These are phyloP conservation scores for Hanseniaspora jakobsenii DNA, from an alignment of 805 yeast genomes.

Conservation along the genomic window DNA sequence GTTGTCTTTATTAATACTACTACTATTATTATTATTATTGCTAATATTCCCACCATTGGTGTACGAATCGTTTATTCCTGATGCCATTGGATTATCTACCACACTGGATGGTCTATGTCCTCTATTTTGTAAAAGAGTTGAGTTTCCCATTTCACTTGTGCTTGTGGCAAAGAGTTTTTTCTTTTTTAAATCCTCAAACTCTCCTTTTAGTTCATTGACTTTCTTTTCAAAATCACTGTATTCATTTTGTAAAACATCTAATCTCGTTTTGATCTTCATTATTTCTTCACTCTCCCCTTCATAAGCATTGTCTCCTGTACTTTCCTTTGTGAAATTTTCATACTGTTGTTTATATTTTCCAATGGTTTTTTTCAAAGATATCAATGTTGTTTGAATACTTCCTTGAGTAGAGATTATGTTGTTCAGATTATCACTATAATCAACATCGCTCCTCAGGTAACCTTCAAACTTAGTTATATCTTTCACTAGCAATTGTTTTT, in stretches of 20 bases:
- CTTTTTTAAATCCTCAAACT: slow-evolving; percentile 4
- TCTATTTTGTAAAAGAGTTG: slow-evolving; percentile 3
- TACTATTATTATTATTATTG: slow-evolving; percentile 18
- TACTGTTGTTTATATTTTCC: slow-evolving; percentile 52
- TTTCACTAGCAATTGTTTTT: slow-evolving; percentile 56
- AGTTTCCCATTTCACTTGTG: slow-evolving; percentile 1
- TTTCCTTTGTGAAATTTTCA: slow-evolving; percentile 41
- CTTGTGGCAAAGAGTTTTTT: slow-evolving; percentile 12
- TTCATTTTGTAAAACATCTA: slow-evolving; percentile 41
- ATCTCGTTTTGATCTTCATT: slow-evolving; percentile 48
- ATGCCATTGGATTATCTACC: slow-evolving; percentile 17
- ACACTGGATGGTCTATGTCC: not conserved
- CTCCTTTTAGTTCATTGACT: slow-evolving; percentile 28
- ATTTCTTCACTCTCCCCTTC: slow-evolving; percentile 18
- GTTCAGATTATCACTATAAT: slow-evolving; percentile 31
- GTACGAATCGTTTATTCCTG: too few species aligned
- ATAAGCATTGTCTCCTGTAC: slow-evolving; percentile 31
- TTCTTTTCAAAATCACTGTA: slow-evolving; percentile 25
- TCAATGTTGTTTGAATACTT: slow-evolving; percentile 52
- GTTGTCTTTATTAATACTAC: slow-evolving; percentile 17
- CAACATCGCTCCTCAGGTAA: slow-evolving; percentile 19
- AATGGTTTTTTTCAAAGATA: slow-evolving; percentile 62
- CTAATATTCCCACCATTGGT: slow-evolving; percentile 9
- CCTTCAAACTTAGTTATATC: slow-evolving; percentile 59
- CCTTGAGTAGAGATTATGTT: slow-evolving; percentile 51